Base-by-base conservation (phyloP, 2,329 filamentous ascomycete species). In the Colletotrichum scovillei region DNA sequence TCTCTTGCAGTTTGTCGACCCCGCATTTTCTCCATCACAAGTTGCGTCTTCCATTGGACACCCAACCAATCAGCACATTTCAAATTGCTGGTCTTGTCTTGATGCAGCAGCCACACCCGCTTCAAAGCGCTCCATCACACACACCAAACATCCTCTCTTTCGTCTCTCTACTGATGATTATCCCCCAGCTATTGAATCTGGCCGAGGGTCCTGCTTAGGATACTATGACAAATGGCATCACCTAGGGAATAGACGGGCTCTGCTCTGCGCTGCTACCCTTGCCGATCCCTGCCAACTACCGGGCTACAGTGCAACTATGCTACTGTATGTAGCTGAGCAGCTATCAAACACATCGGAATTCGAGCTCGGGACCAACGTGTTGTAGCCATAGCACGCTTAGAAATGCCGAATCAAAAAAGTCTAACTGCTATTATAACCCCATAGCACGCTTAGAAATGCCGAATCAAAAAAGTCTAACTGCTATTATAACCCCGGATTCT, bases 21-120 rank as follows among this genome's bases (percentile, higher is more conserved):
- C 70, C 70, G 70, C 70, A 73, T 58, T 65, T 68, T 73, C 70
- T 70, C 70, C 70, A 73, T 73, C 55, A 49, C 16, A 32, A 38
- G 49, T 38, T 64, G 70, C 66, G 26, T 38, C 53, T 24, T 59
- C 65, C 55, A 64, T 35, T 32, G 52, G 19, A 66, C n/a, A 28
- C n/a, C 24, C 5, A 26, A 1, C 70, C 70, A 73, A 73, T 73
- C 66, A 70, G 24, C 16, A 4, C 9, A 2, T 2, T 3, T 12
- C 11, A 35, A 42, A 59, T 42, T 26, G 58, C 24, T 30, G 58
- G 24, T 55, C n/a, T 49, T 57, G 22, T 30, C 52, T 68, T 11
- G 35, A 35, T 58, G 69, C 65, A 69, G 59, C 42, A 69, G 70
- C 66, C 70, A 65, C 59, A 64, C 66, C 66, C 69, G 64, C 69